phyloP scores from a whole-genome alignment of 2,329 filamentous ascomycete genomes.

The Pseudodiploospora longispora region DNA sequence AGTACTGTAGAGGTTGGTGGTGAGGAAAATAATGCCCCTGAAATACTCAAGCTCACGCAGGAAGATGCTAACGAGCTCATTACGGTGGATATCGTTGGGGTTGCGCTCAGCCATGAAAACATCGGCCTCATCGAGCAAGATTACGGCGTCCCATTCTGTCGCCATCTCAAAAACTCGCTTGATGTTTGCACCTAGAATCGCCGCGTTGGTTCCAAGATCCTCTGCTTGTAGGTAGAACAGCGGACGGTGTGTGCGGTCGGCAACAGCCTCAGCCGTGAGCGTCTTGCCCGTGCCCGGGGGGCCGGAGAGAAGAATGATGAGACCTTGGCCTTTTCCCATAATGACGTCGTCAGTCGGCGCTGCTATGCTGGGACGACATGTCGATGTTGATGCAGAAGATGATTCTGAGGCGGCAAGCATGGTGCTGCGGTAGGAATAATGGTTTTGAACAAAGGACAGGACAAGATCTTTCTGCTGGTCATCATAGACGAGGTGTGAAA shows the following conservation, averaged over 20 bases:
- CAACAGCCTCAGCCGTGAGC: constrained; percentile 35
- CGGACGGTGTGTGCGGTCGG: constrained; percentile 33
- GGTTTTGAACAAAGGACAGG: constrained; percentile 39
- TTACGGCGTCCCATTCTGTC: constrained; percentile 40
- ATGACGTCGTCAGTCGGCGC: constrained; percentile 31
- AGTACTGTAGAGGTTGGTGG: constrained; percentile 33
- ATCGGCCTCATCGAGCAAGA: constrained; percentile 46
- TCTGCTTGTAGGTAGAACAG: constrained; percentile 39
- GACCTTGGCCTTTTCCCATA: constrained; percentile 33
- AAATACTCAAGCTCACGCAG: constrained; percentile 38
- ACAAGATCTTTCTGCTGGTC: constrained; percentile 39
- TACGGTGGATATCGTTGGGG: constrained; percentile 36
- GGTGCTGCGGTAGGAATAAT: constrained; percentile 15
- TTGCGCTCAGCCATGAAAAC: constrained; percentile 42
- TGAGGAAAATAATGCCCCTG: constrained; percentile 37
- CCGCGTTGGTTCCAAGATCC: constrained; percentile 38
- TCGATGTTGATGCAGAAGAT: not conserved
- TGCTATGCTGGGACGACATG: constrained; percentile 3
- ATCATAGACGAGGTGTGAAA: constrained; percentile 38
- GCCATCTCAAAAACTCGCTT: constrained; percentile 39
- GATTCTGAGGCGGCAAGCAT: constrained; percentile 1
- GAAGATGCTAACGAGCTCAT: constrained; percentile 41
- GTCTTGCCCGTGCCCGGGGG: constrained; percentile 41
- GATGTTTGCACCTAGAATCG: constrained; percentile 37
- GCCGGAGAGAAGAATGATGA: constrained; percentile 38